phyloP scores from a whole-genome alignment of 352 stramenopile genomes.

The Thalassiosira hispida region DNA sequence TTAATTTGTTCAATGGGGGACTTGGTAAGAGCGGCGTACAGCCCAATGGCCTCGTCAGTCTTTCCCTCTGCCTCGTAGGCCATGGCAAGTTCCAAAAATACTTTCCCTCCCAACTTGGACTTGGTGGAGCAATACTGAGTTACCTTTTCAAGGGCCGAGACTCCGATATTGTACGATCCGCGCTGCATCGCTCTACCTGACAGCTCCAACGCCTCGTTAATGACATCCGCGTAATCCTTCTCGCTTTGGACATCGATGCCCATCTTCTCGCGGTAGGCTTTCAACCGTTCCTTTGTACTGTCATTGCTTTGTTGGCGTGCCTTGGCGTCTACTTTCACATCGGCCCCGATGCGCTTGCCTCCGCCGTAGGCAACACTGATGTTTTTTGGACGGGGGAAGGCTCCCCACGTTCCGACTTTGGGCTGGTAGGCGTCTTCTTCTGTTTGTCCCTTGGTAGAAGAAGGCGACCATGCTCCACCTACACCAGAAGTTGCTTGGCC shows the following conservation, averaged over 20 bases:
- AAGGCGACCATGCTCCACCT: slow-evolving; percentile 53
- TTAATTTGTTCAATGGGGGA: slow-evolving; percentile 81
- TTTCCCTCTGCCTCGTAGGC: slow-evolving; percentile 80
- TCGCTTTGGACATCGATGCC: slow-evolving; percentile 80
- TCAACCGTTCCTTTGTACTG: slow-evolving; percentile 57
- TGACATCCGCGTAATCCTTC: slow-evolving; percentile 72
- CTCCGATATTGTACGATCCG: slow-evolving; percentile 76
- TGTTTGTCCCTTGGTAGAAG: background rate
- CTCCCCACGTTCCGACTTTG: slow-evolving; percentile 73
- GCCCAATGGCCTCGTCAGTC: slow-evolving; percentile 68
- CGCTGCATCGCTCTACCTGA: slow-evolving; percentile 65
- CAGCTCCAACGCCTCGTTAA: slow-evolving; percentile 66
- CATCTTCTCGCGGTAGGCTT: slow-evolving; percentile 71
- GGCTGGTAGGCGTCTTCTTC: slow-evolving; percentile 47
- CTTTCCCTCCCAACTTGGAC: slow-evolving; percentile 68
- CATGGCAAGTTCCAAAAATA: slow-evolving; percentile 85
- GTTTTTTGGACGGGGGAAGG: slow-evolving; percentile 77
- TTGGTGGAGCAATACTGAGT: slow-evolving; percentile 79
- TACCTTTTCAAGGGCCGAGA: slow-evolving; percentile 83
- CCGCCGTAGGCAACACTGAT: slow-evolving; percentile 82
- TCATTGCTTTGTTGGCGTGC: slow-evolving; percentile 38
- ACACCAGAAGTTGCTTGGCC: slow-evolving; percentile 50
- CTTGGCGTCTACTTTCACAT: slow-evolving; percentile 52
- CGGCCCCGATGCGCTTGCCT: slow-evolving; percentile 71
- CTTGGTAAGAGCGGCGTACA: slow-evolving; percentile 73